These are phyloP conservation scores for Verruconis gallopava DNA, from an alignment of 2,329 filamentous ascomycete genomes.

Conservation along the genomic window DNA sequence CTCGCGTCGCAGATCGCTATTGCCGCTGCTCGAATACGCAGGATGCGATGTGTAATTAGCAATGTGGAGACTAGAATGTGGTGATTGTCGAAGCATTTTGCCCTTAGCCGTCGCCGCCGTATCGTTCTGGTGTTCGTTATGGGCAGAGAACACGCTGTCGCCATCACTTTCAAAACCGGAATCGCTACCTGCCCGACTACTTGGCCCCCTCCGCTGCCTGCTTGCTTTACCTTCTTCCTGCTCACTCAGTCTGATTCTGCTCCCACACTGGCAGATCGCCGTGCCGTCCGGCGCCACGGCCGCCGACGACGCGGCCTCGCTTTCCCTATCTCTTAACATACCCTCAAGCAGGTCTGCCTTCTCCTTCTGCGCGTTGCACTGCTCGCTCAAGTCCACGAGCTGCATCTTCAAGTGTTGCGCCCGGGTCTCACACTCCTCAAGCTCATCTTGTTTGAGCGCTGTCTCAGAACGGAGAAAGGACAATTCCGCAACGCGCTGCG, in stretches of 20 bases:
- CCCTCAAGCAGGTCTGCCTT: conserved; percentile 1
- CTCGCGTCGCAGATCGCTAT: conserved; percentile 8
- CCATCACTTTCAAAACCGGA: conserved; percentile 11
- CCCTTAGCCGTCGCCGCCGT: neutral
- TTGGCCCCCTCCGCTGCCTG: neutral
- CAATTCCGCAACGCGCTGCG: conserved; percentile 29
- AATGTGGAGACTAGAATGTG: too few species aligned
- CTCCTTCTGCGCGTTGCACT: neutral
- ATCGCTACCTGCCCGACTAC: neutral
- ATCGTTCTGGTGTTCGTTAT: neutral
- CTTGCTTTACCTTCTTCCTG: neutral
- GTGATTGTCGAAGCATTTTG: neutral
- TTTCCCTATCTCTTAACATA: neutral
- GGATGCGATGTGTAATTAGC: too few species aligned
- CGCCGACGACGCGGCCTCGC: neutral
- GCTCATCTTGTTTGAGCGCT: conserved; percentile 45
- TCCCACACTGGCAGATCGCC: too few species aligned
- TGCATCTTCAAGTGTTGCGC: conserved; percentile 46
- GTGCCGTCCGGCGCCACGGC: neutral
- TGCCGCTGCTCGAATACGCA: too few species aligned
- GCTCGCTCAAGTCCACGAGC: conserved; percentile 43
- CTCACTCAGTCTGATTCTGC: conserved; percentile 1
- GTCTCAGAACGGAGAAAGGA: conserved; percentile 41
- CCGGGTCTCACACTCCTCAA: conserved; percentile 46
- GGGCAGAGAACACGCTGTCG: conserved; percentile 1